These are phyloP conservation scores for Eucalyptus sp. DNA, from an alignment of 345 rosid species.

Conservation along the genomic window DNA sequence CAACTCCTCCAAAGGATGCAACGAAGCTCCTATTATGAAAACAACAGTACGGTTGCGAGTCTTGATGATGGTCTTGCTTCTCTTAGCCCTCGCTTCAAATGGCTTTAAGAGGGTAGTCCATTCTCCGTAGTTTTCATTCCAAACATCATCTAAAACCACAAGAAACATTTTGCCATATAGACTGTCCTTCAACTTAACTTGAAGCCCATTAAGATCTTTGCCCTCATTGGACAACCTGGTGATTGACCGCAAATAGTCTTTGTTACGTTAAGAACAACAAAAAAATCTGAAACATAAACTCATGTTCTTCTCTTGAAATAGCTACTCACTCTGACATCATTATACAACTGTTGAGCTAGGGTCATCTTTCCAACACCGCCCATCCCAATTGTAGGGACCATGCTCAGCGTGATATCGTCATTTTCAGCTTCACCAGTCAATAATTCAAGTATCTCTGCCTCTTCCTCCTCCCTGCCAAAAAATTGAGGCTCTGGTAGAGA, in stretches of 20 bases:
- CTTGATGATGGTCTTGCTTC: not conserved
- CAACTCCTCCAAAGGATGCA: no score
- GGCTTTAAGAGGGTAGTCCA: not conserved
- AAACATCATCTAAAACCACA: not conserved
- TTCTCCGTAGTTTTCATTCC: not conserved
- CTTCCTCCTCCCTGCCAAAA: not conserved
- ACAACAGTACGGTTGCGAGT: no score
- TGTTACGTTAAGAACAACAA: no score
- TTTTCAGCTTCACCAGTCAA: not conserved
- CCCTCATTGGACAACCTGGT: accelerated
- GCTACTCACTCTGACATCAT: not conserved
- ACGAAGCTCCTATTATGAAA: no score
- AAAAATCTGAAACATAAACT: not conserved
- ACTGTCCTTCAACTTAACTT: not conserved
- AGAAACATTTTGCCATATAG: not conserved
- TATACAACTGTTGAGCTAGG: not conserved
- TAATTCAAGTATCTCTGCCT: not conserved
- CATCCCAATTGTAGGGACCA: not conserved
- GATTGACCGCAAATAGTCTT: not conserved
- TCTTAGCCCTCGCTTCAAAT: not conserved
- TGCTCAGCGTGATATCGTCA: not conserved
- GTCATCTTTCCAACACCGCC: not conserved
- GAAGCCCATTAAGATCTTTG: not conserved
- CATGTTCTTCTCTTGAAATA: not conserved
- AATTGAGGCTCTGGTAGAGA: not conserved